Percentiles rank a stretch among this genome's conserved stretches.
Conservation (phyloP, 2,329 filamentous ascomycete genomes). For the Tympanopsis confertula region DNA sequence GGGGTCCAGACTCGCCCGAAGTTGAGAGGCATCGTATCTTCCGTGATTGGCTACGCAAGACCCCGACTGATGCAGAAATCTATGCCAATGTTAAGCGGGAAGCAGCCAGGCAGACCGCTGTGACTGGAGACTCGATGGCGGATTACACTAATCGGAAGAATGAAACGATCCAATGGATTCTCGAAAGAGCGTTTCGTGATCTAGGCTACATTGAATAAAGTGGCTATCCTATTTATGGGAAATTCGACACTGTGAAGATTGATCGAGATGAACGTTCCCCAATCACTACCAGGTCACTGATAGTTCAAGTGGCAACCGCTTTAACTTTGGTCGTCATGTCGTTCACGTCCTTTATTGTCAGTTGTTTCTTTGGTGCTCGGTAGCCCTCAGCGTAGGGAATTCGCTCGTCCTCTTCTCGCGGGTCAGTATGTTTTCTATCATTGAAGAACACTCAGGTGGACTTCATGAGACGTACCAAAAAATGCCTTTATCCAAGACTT, state of each 20-base stretch:
- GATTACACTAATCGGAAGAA: constrained; percentile 30
- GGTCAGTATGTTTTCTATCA: too few relatives aligned
- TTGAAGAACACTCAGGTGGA: too few relatives aligned
- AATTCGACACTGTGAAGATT: too few relatives aligned
- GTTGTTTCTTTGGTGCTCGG: too few relatives aligned
- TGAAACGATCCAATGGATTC: constrained; percentile 23
- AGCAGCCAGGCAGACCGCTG: constrained; percentile 14
- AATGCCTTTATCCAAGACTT: constrained; percentile 8
- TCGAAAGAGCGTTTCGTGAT: constrained; percentile 17
- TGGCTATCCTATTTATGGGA: too few relatives aligned
- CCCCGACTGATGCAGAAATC: constrained; percentile 21
- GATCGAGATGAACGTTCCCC: too few relatives aligned
- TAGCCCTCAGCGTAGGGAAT: too few relatives aligned
- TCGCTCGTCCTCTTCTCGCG: too few relatives aligned
- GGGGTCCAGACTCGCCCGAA: constrained; percentile 27
- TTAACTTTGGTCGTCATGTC: too few relatives aligned
- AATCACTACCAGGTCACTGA: too few relatives aligned
- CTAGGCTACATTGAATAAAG: constrained; percentile 7
- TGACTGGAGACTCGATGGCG: constrained; percentile 17
- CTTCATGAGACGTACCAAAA: constrained; percentile 10
- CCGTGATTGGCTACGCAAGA: constrained; percentile 26
- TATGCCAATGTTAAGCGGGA: constrained; percentile 27
- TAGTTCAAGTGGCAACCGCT: too few relatives aligned
- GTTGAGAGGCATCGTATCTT: constrained; percentile 29
- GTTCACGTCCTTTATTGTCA: too few relatives aligned